A percentile compares a stretch with the other conserved stretches of the same genome.
These are phyloP conservation scores for Lyophyllum shimeji DNA, from an alignment of 768 basidiomycete species.

Conservation along the genomic window DNA sequence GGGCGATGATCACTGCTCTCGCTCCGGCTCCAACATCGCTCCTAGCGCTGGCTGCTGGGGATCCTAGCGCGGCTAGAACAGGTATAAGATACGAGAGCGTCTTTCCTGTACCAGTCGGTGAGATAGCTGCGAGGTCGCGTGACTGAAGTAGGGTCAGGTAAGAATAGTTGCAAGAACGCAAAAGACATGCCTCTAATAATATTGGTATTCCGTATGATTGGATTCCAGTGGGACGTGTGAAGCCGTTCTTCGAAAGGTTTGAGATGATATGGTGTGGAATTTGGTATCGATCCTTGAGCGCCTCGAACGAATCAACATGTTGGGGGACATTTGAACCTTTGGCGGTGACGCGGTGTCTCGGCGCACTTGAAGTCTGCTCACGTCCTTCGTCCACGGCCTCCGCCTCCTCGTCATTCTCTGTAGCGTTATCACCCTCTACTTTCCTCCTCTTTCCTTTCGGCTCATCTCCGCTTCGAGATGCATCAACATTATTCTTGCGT, in stretches of 20 bases:
- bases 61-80: slow-evolving; percentile 58
- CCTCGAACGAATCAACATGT: slow-evolving; percentile 57
- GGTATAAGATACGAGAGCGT: slow-evolving; percentile 92
- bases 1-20: slow-evolving; percentile 81
- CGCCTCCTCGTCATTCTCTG: slow-evolving; percentile 23
- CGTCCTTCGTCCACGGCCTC: slow-evolving; percentile 11
- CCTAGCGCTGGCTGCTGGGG: slow-evolving; percentile 52
- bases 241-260: slow-evolving; percentile 64
- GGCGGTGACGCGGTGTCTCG: slow-evolving; percentile 64
- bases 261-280: slow-evolving; percentile 59
- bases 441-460: slow-evolving; percentile 34
- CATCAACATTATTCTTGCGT: slow-evolving; percentile 37
- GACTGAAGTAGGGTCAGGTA: slow-evolving; percentile 37
- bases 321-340: slow-evolving; percentile 74
- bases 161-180: neutral
- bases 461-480: slow-evolving; percentile 13
- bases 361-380: slow-evolving; percentile 23
- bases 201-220: slow-evolving; percentile 82
- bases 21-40: slow-evolving; percentile 53
- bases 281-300: slow-evolving; percentile 55
- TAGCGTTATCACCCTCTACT: slow-evolving; percentile 24
- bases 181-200: slow-evolving; percentile 62
- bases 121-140: slow-evolving; percentile 90
- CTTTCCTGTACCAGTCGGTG: slow-evolving; percentile 97
- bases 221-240: slow-evolving; percentile 72